Conservation (phyloP, 2,329 filamentous ascomycete genomes). For the Trichoderma breve region DNA sequence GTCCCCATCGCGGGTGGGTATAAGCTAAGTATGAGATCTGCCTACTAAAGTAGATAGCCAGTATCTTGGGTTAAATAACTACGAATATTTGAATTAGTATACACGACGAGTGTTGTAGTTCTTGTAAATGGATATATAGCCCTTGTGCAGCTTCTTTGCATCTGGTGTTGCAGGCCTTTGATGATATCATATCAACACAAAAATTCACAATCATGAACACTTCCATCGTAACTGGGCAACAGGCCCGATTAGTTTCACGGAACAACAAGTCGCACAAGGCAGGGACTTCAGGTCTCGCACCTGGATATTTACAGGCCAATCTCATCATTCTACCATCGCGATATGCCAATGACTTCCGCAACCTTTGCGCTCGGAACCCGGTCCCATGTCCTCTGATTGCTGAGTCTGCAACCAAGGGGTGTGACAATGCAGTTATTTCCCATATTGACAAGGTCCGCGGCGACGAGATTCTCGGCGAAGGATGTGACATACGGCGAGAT, state of each 20-base stretch:
- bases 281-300: slow-evolving; percentile 54
- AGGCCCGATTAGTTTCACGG: slow-evolving; percentile 45
- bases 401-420: slow-evolving; percentile 46
- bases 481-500: slow-evolving; percentile 58
- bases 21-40: background rate
- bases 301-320: slow-evolving; percentile 59
- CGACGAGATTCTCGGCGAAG: slow-evolving; percentile 32
- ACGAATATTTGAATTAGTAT: background rate
- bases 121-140: background rate
- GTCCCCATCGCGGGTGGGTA: slow-evolving; percentile 6
- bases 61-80: background rate
- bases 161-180: background rate
- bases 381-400: slow-evolving; percentile 61
- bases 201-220: background rate
- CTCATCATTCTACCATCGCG: slow-evolving; percentile 57
- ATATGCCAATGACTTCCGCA: slow-evolving; percentile 57
- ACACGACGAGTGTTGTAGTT: background rate
- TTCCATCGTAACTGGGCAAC: slow-evolving; percentile 27
- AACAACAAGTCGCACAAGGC: slow-evolving; percentile 38
- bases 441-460: slow-evolving; percentile 26
- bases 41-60: background rate
- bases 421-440: slow-evolving; percentile 39
- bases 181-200: background rate
- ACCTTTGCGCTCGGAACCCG: slow-evolving; percentile 59
- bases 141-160: background rate